Percentiles rank a stretch among this genome's conserved stretches.
Conservation (phyloP, 352 stramenopile genomes). For the Globisporangium irregulare region DNA sequence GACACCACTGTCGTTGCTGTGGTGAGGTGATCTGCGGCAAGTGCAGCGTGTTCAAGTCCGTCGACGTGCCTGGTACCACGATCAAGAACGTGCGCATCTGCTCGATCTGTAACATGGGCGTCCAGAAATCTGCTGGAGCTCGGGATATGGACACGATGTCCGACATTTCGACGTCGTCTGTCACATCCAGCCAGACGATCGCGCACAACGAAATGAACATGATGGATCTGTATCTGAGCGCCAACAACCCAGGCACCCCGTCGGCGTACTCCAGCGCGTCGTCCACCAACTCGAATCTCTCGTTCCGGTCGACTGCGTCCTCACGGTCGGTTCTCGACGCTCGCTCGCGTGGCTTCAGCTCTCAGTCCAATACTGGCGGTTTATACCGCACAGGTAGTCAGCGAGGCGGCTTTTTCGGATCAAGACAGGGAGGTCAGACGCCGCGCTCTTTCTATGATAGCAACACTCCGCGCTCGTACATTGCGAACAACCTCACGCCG, state of each 20-base stretch:
- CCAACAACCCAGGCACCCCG: conserved; percentile 52
- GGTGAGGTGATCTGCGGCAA: conserved; percentile 89
- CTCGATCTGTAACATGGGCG: conserved; percentile 82
- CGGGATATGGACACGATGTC: conserved; percentile 54
- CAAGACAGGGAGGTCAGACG: conserved; percentile 15
- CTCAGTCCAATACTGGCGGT: conserved; percentile 3
- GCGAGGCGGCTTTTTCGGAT: conserved; percentile 13
- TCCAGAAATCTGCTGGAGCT: conserved; percentile 48
- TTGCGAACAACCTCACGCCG: conserved; percentile 67
- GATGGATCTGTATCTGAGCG: conserved; percentile 76
- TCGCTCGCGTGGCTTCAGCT: conserved; percentile 19
- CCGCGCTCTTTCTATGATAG: conserved; percentile 47
- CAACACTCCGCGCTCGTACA: conserved; percentile 72
- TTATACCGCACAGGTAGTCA: conserved; percentile 15
- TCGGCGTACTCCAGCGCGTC: conserved; percentile 78
- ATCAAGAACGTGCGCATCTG: conserved; percentile 85
- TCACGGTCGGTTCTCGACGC: conserved; percentile 55
- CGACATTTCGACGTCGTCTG: conserved; percentile 71
- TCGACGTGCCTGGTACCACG: conserved; percentile 76
- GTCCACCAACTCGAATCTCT: conserved; percentile 65
- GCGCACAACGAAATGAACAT: conserved; percentile 86
- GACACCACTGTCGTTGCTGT: conserved; percentile 84
- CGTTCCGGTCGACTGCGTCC: conserved; percentile 71
- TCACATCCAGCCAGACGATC: conserved; percentile 76
- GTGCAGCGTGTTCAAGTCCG: conserved; percentile 78